Percentiles rank a stretch among this genome's conserved stretches.
These are phyloP conservation scores for Coemansia sp. DNA, from an alignment of 192 early-diverging fungal genomes.

Conservation along the genomic window DNA sequence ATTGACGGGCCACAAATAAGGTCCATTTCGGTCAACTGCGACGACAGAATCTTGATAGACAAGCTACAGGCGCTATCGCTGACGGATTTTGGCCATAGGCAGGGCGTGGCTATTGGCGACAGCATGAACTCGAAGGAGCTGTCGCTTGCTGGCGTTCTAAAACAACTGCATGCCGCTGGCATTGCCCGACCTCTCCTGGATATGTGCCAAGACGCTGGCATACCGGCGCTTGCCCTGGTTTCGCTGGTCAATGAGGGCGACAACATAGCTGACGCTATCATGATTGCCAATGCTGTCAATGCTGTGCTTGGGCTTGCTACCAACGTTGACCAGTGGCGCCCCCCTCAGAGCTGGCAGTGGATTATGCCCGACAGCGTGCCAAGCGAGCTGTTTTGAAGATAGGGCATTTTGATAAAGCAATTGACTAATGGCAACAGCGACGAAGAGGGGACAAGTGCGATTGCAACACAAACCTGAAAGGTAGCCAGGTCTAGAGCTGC, in stretches of 20 bases:
- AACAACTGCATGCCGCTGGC: constrained; percentile 60
- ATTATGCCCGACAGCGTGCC: constrained; percentile 31
- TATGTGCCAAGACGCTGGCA: constrained; percentile 34
- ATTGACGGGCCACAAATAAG: constrained; percentile 55
- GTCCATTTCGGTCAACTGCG: constrained; percentile 53
- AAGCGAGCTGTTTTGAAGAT: constrained; percentile 13
- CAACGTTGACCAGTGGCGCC: constrained; percentile 19
- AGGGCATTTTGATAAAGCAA: neutral
- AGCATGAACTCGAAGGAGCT: neutral
- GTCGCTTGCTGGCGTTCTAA: constrained; percentile 13
- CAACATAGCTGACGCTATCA: constrained; percentile 67
- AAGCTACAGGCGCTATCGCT: constrained; percentile 32
- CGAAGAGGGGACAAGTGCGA: no score
- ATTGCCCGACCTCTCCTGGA: constrained; percentile 57
- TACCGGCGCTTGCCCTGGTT: constrained; percentile 53
- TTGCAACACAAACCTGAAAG: no score
- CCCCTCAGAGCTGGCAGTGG: constrained; percentile 49
- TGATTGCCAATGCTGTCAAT: constrained; percentile 56
- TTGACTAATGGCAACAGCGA: neutral
- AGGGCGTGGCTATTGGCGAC: neutral
- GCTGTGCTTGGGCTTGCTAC: constrained; percentile 21
- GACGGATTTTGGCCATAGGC: constrained; percentile 8
- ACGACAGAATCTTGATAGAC: constrained; percentile 31
- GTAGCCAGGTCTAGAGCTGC: no score
- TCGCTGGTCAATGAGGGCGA: constrained; percentile 75